Base-by-base conservation (phyloP, 768 basidiomycete genomes). In the Pisolithus marmoratus region DNA sequence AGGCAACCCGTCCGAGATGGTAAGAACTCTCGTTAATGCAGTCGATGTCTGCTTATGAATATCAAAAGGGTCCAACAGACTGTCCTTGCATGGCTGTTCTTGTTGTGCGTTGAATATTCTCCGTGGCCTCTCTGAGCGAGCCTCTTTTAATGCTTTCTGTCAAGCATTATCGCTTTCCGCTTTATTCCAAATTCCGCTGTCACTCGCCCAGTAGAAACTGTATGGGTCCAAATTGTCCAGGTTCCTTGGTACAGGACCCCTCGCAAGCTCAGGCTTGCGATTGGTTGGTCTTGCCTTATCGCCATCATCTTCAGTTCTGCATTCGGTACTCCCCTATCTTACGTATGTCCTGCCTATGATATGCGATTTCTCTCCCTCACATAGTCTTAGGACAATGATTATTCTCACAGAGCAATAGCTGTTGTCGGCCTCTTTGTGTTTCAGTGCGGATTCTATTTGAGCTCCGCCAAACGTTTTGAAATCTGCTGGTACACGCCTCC, bases 221-320 rank as follows among this genome's bases (percentile, higher is more conserved):
- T 87, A 29, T 94, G 90, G 90, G 54, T 72, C 9, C 84, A 86
- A 38, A 48, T 75, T 22, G 71, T 93, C 23, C 75, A 82, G 55
- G 69, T 72, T 22, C 92, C 90, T 6, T 93, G 81, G 75, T 85
- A 82, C 67, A 74, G 60, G 50, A 64, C 82, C n/a, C 71, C 81
- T 11, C 77, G 79, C 49, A 23, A 58, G n/a, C 55, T 75, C 50
- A 77, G 90, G 17, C 72, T 90, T 40, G 62, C 75, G 7, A 62
- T 87, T 36, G 91, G 92, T 46, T 91, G 88, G 87, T 63, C 89
- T 22, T 81, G 80, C 54, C 80, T 94, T 38, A 63, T 94, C 45
- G 90, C 63, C 15, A 81, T 92, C 51, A 73, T 93, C 43, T 86
- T 94, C 53, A 92, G 91, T 27, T 91, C 88, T 19, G 91, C 90